Evolutionary conservation across 306 rosid species (phyloP), one percentile per base, ranked within the genome.

Genomic region (Cucurbita moschata): DNA sequence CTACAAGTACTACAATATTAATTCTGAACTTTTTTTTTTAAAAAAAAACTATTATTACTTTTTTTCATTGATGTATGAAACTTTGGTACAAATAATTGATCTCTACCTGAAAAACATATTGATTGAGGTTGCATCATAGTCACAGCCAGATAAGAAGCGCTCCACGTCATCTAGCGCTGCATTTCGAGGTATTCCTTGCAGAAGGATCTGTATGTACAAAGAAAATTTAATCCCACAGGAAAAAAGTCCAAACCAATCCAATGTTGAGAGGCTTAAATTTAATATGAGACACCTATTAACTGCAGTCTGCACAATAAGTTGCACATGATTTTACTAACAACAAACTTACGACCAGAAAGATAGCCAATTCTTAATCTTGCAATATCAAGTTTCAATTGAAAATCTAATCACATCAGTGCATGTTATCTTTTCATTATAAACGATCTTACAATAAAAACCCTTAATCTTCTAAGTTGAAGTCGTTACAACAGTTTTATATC

Each of bases 111-210:
- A 2, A 80, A 79, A 78, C 3, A 87, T 0, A 16, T 77, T 79
- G 79, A 89, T 0, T 55, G 96, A 86, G 79, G 87, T 52, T 15
- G 75, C 54, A 69, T 86, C 86, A 8, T 73, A 89, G 39, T 83
- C 85, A 81, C 75, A 83, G 39, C 91, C 92, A 6, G 82, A 79
- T 78, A 95, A 70, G 75, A 83, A 71, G 40, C 96, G 94, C 14
- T 63, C 89, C 42, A 95, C 10, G 4, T 95, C 97, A 19, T 73
- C 84, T 11, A 11, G 46, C 15, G 0, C 0, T 2, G 82, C 79
- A 37, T 3, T 43, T 73, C 78, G 76, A 38, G 91, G 91, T 51
- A 91, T 7, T 62, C 99, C 99, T 81, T 81, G 80, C 57, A 91
- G 83, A 62, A 91, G 76, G 47, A 95, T 87, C 99, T 88, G 76